These are phyloP conservation scores for Verruconis gallopava DNA, from an alignment of 2,329 filamentous ascomycete genomes.

Conservation along the genomic window DNA sequence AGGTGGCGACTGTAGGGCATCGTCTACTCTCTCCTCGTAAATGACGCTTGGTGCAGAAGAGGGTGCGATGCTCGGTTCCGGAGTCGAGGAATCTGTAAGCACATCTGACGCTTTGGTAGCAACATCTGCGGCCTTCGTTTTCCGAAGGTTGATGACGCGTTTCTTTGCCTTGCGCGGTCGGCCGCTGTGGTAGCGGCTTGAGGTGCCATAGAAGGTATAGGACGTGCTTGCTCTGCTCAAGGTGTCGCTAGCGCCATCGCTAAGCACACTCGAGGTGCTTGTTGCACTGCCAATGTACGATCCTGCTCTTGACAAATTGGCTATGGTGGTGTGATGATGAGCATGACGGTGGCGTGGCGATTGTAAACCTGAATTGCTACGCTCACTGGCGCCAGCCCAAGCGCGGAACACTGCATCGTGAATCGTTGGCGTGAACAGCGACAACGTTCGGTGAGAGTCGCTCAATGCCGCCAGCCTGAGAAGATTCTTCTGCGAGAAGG, in stretches of 20 bases:
- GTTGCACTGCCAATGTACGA: slow-evolving; percentile 24
- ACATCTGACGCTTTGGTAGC: not conserved
- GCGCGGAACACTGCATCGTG: slow-evolving; percentile 82
- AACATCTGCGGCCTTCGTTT: slow-evolving; percentile 33
- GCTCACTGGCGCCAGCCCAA: slow-evolving; percentile 70
- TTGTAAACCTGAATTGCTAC: slow-evolving; percentile 32
- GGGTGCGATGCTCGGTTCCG: slow-evolving; percentile 8
- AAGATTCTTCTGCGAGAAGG: slow-evolving; percentile 93
- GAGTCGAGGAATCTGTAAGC: slow-evolving; percentile 6
- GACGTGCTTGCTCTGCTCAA: slow-evolving; percentile 55
- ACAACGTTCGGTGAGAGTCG: slow-evolving; percentile 80
- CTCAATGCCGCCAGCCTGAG: slow-evolving; percentile 69
- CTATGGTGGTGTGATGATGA: slow-evolving; percentile 20
- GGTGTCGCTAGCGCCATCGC: slow-evolving; percentile 21
- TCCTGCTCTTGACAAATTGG: slow-evolving; percentile 33
- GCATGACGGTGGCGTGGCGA: slow-evolving; percentile 24
- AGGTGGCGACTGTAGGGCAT: slow-evolving; percentile 2
- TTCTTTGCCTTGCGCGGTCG: slow-evolving; percentile 57
- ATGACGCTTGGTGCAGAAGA: slow-evolving; percentile 9
- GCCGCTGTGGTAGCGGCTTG: slow-evolving; percentile 50
- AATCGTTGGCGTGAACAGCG: slow-evolving; percentile 84
- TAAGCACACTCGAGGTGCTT: slow-evolving; percentile 14
- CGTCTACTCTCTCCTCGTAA: slow-evolving; percentile 2
- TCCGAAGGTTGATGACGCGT: slow-evolving; percentile 68
- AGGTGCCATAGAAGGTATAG: slow-evolving; percentile 37